phyloP scores from a whole-genome alignment of 169 alveolate genomes.

The Eimeria maxima region DNA sequence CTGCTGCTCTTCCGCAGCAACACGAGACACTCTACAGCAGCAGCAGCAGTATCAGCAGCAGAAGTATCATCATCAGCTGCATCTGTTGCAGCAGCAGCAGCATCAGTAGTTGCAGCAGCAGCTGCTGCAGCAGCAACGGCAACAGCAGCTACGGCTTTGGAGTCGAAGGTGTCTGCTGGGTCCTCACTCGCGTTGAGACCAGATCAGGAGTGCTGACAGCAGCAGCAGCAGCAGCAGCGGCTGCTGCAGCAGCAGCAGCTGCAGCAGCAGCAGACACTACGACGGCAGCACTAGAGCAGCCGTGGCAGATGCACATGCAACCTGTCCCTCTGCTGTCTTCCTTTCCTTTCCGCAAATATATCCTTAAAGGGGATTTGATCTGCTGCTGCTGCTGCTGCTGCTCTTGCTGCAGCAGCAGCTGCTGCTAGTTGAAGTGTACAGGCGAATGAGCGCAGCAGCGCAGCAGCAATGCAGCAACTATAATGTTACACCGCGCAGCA shows the following conservation, averaged over 20 bases:
- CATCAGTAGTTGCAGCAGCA: slow-evolving; percentile 21
- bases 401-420: background rate
- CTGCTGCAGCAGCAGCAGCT: slow-evolving; percentile 15
- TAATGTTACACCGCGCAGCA: background rate
- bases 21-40: background rate
- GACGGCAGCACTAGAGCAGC: background rate
- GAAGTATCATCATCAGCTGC: background rate
- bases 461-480: background rate
- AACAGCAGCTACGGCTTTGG: background rate
- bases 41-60: slow-evolving; percentile 34
- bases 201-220: slow-evolving; percentile 21
- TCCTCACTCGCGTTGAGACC: background rate
- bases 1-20: background rate
- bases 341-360: background rate
- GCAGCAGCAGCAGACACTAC: background rate
- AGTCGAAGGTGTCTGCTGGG: background rate
- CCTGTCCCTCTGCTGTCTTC: background rate
- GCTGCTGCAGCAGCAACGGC: slow-evolving; percentile 21
- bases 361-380: background rate
- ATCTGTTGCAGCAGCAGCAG: background rate
- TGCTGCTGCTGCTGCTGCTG: slow-evolving; percentile 21
- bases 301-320: background rate
- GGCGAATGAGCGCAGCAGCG: background rate
- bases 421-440: background rate
- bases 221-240: background rate